Percentiles rank a stretch among this genome's conserved stretches.
These are phyloP conservation scores for Oryza glumipatula DNA, from an alignment of 176 grass and related monocot genomes.

Conservation along the genomic window DNA sequence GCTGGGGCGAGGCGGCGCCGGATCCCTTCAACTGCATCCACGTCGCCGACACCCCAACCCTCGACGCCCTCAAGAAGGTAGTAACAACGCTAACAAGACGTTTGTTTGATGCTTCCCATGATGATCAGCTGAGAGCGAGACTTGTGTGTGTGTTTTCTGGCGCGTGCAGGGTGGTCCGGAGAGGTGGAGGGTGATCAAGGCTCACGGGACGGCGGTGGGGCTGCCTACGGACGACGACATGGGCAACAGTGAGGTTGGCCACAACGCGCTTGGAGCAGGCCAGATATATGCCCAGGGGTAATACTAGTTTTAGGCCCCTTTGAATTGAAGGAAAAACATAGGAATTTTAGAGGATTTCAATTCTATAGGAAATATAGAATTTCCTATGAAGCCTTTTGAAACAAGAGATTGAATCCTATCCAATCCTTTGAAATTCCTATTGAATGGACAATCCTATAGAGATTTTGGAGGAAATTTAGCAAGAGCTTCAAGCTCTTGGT, in stretches of 20 bases:
- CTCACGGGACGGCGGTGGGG: constrained; percentile 79
- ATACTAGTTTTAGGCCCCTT: neutral
- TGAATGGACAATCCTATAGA: too few relatives aligned
- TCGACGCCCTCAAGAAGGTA: constrained; percentile 68
- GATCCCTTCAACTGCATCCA: constrained; percentile 76
- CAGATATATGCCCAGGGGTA: constrained; percentile 91
- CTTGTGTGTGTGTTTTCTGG: neutral
- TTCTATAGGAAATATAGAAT: too few relatives aligned
- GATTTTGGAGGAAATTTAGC: too few relatives aligned
- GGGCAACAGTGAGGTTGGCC: constrained; percentile 97
- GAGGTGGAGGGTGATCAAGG: constrained; percentile 79
- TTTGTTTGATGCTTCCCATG: neutral
- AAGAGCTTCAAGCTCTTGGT: too few relatives aligned
- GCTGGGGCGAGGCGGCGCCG: constrained; percentile 67
- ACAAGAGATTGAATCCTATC: too few relatives aligned
- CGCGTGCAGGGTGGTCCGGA: constrained; percentile 58
- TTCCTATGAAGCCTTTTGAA: too few relatives aligned
- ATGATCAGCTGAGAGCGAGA: neutral
- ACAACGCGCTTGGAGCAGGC: constrained; percentile 86
- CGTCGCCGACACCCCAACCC: constrained; percentile 54
- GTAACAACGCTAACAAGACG: neutral
- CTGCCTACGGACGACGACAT: constrained; percentile 89
- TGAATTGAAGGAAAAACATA: too few relatives aligned
- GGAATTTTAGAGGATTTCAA: too few relatives aligned
- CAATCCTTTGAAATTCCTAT: too few relatives aligned